These are phyloP conservation scores for Lizonia empirigonia DNA, from an alignment of 2,329 filamentous ascomycete species.

Conservation along the genomic window DNA sequence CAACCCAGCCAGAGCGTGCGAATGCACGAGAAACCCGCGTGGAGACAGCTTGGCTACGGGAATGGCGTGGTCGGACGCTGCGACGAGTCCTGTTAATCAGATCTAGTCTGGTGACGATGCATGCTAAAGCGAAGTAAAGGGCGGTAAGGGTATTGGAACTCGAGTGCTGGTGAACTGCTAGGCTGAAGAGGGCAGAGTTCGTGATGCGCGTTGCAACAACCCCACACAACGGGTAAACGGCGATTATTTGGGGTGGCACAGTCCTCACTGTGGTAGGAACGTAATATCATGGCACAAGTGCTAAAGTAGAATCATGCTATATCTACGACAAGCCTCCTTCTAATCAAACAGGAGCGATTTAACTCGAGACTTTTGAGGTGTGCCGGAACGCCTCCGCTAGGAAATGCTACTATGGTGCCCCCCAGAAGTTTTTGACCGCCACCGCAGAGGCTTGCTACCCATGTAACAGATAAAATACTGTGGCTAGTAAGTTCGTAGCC, in stretches of 20 bases:
- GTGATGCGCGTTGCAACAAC: conserved; percentile 16
- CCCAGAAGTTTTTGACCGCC: no score
- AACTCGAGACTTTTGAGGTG: conserved; percentile 22
- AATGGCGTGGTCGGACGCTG: conserved; percentile 11
- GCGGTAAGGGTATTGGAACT: conserved; percentile 3
- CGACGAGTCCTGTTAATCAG: conserved; percentile 1
- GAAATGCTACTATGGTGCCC: no score
- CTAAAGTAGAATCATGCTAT: conserved; percentile 1
- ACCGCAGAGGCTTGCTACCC: no score
- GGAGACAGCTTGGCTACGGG: conserved; percentile 12
- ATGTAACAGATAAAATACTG: no score
- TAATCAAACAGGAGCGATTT: conserved; percentile 17
- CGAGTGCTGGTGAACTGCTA: conserved; percentile 5
- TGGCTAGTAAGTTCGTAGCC: no score
- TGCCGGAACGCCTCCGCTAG: conserved; percentile 34
- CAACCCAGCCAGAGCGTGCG: conserved; percentile 10
- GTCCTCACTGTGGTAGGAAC: conserved; percentile 1
- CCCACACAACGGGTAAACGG: conserved; percentile 7
- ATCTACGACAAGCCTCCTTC: conserved; percentile 7
- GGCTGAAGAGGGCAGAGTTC: conserved; percentile 12
- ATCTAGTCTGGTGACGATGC: conserved; percentile 8
- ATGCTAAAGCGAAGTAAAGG: conserved; percentile 13
- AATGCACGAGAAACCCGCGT: conserved; percentile 14
- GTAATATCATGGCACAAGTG: conserved; percentile 15
- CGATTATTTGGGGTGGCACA: conserved; percentile 15